Base-by-base conservation (phyloP, 495 filamentous ascomycete genomes). In the Penicillium cosmopolitanum region DNA sequence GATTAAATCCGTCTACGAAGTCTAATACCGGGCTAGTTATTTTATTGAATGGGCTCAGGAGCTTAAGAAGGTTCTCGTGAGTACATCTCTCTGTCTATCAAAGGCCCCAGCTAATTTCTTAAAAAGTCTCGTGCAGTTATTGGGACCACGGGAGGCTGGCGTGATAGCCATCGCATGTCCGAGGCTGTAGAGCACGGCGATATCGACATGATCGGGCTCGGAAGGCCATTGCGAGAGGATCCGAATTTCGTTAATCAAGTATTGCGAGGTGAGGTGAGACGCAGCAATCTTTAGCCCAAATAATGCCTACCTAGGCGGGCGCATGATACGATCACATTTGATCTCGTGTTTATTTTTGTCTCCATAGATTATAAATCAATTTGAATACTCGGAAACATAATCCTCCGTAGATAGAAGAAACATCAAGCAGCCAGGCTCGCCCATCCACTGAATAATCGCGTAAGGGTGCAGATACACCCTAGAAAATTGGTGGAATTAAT, bases 11-110 rank as follows among this genome's bases (percentile, higher is more conserved):
- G 10, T 0, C 1, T 40, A 3, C 7, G 11, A 40, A 40, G 11
- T 13, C 36, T 40, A 40, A 40, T 40, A 6, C 28, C 10, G 36
- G 5, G 11, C 19, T 36, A 60, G 58, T 35, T 62, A 62, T 33
- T 62, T 62, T 43, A 62, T 62, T n/a, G 60, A 62, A 28, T 64
- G 62, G 62, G 62, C 62, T 0, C 52, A 60, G 43, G 62, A 64
- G 38, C 28, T 64, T 28, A 64, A 61, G 19, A 64, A 61, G 46
- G 57, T 64, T 3, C 43, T 64, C 48, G 62, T 64, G 38, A 50
- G 57, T 56, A n/a, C 19, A 10, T 12, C n/a, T 11, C 15, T 47
- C 1, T 35, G 2, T 5, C 0, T 21, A 1, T 40, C 5, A 4
- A 40, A 6, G 36, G 1, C 12, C 36, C 5, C 36, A 15, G 36